These are phyloP conservation scores for Harrya chromipes DNA, from an alignment of 768 basidiomycete species.

Conservation along the genomic window DNA sequence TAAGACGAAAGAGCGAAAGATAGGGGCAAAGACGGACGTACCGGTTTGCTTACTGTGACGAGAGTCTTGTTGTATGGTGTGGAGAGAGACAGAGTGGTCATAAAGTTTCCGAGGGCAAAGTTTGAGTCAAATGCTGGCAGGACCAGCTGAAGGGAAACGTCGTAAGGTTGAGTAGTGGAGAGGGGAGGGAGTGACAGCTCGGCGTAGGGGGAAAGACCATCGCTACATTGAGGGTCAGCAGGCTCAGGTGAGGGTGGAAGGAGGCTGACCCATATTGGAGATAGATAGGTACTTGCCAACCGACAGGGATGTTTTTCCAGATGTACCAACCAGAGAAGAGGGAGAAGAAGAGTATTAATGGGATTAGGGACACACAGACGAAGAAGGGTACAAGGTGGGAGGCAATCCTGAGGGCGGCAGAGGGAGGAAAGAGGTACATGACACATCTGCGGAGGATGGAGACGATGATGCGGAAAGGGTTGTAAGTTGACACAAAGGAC, in stretches of 20 bases:
- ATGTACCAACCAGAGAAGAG: conserved; percentile 68
- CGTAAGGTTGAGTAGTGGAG: conserved; percentile 64
- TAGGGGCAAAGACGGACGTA: conserved; percentile 36
- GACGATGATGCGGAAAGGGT: conserved; percentile 4
- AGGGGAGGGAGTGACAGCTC: conserved; percentile 49
- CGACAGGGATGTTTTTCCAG: conserved; percentile 66
- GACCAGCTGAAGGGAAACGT: conserved; percentile 62
- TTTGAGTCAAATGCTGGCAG: conserved; percentile 69
- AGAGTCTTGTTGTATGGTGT: conserved; percentile 65
- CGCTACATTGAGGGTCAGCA: conserved; percentile 39
- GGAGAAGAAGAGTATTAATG: conserved; percentile 59
- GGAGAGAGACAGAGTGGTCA: conserved; percentile 62
- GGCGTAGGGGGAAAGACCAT: conserved; percentile 64
- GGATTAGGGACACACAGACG: conserved; percentile 60
- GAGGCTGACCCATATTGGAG: conserved; percentile 75
- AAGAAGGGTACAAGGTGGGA: conserved; percentile 65
- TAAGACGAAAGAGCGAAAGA: conserved; percentile 5
- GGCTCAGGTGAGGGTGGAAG: not conserved
- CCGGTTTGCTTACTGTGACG: conserved; percentile 57
- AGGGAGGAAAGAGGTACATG: conserved; percentile 10
- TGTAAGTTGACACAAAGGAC: conserved; percentile 5
- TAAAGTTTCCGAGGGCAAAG: conserved; percentile 79
- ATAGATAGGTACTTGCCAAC: conserved; percentile 67
- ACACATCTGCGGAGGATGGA: conserved; percentile 2
- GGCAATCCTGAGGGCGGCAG: conserved; percentile 35